phyloP scores from a whole-genome alignment of 1,284 basidiomycete genomes.

The Naganishia sp. region DNA sequence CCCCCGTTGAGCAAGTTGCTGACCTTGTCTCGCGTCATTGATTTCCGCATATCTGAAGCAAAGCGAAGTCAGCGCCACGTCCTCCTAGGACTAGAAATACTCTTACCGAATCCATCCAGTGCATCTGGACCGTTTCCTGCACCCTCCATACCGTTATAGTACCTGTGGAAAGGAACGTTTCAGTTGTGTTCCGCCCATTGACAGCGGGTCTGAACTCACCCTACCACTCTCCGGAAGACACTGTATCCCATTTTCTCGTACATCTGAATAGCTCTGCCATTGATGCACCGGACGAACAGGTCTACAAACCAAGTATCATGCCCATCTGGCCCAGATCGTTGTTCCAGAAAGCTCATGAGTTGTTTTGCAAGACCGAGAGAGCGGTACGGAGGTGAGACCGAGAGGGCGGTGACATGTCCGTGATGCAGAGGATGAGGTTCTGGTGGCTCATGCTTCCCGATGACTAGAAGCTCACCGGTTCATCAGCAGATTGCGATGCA shows the following conservation, averaged over 20 bases:
- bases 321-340: constrained; percentile 43
- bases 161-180: constrained; percentile 38
- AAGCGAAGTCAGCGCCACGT: constrained; percentile 47
- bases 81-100: constrained; percentile 44
- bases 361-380: constrained; percentile 49
- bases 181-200: not conserved
- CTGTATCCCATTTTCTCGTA: constrained; percentile 54
- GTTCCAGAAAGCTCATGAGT: constrained; percentile 51
- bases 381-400: constrained; percentile 49
- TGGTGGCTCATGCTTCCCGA: constrained; percentile 53
- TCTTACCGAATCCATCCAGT: constrained; percentile 50
- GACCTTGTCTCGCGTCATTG: constrained; percentile 50
- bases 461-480: constrained; percentile 39
- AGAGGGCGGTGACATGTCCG: constrained; percentile 53
- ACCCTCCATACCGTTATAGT: constrained; percentile 53
- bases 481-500: too few relatives aligned
- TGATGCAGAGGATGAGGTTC: constrained; percentile 51
- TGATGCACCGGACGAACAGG: constrained; percentile 54
- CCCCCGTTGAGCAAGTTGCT: constrained; percentile 20
- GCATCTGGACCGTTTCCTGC: constrained; percentile 50
- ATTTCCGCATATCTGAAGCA: constrained; percentile 54
- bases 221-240: constrained; percentile 53
- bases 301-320: constrained; percentile 54
- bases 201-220: constrained; percentile 41
- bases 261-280: constrained; percentile 51